Evolutionary conservation across 2,329 filamentous ascomycete genomes (phyloP), one percentile per base, ranked within the genome.

Genomic region (Clonostachys rosea): DNA sequence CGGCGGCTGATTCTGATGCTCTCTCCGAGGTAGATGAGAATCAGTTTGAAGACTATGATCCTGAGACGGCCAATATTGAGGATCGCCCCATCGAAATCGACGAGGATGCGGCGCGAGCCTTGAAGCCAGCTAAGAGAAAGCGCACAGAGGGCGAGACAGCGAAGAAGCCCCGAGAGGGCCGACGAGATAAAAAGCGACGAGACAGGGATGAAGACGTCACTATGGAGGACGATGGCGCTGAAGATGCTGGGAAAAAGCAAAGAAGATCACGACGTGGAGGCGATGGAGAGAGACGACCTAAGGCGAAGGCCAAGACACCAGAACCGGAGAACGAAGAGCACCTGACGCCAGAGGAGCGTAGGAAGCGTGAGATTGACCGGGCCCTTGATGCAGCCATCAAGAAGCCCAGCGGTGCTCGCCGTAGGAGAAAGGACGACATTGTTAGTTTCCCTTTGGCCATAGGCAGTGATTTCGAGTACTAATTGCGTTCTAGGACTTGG

Each of bases 301-400:
- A 73, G 54, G 58, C 63, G 17, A 73, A 70, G 54, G 58, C 61
- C 13, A 53, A 68, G 2, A 66, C 71, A 17, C 75, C 75, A 4
- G 80, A 84, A 49, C 78, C 83, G 6, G 83, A 89, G 52, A 79
- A 88, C 54, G 89, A 95, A 51, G 88, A 90, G 58, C 76, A 86
- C 52, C 68, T 97, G 56, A 86, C 87, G 17, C 89, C 91, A 1
- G 90, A 94, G 66, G 89, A 96, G 70, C 80, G 89, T 57, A 83
- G 91, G 56, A 84, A 87, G 57, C 79, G 89, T 55, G 91, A 90
- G 17, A 83, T 99, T 46, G 89, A 96, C 59, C 81, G 85, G 55
- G 87, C 89, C 47, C 89, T 97, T 71, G 89, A 96, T 64, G 88
- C 88, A 48, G 91, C 91, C 1, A 75, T 95, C 57, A 95, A 95